Evolutionary conservation across 257 asterid genomes (phyloP).

Genomic region (Mentha longifolia): DNA sequence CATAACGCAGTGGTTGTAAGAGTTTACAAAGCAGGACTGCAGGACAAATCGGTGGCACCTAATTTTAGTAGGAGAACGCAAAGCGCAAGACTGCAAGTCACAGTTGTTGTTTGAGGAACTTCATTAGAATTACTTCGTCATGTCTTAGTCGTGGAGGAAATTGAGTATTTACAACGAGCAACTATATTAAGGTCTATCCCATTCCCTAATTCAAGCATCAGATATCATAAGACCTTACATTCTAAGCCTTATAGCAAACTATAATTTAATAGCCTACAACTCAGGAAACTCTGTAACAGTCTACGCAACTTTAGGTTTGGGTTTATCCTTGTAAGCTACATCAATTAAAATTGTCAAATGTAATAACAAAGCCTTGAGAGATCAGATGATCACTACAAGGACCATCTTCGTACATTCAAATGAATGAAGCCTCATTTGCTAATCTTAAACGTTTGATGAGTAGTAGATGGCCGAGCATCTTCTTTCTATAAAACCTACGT

Average conservation of each 20-base stretch:
- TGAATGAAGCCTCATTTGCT: background rate
- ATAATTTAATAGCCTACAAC: background rate
- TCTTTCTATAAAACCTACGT: background rate
- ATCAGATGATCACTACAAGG: background rate
- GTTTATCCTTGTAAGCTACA: background rate
- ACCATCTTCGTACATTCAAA: background rate
- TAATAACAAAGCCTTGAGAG: background rate
- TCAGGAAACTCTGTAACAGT: background rate
- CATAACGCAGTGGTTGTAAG: background rate
- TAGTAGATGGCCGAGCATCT: background rate
- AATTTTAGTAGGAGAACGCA: background rate
- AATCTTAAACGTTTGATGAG: background rate
- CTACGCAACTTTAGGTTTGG: background rate
- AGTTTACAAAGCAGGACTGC: background rate
- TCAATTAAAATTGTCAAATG: background rate
- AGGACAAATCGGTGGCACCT: background rate
- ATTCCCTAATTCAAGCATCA: conserved; percentile 6
- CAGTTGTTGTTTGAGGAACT: background rate
- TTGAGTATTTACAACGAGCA: background rate
- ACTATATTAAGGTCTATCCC: background rate
- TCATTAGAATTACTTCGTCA: background rate
- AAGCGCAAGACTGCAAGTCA: background rate
- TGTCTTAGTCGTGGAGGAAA: background rate
- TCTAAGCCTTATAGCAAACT: background rate
- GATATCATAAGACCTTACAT: background rate